A percentile compares a stretch with the other conserved stretches of the same genome.
These are phyloP conservation scores for Serendipita sp. DNA, from an alignment of 768 basidiomycete species.

Conservation along the genomic window DNA sequence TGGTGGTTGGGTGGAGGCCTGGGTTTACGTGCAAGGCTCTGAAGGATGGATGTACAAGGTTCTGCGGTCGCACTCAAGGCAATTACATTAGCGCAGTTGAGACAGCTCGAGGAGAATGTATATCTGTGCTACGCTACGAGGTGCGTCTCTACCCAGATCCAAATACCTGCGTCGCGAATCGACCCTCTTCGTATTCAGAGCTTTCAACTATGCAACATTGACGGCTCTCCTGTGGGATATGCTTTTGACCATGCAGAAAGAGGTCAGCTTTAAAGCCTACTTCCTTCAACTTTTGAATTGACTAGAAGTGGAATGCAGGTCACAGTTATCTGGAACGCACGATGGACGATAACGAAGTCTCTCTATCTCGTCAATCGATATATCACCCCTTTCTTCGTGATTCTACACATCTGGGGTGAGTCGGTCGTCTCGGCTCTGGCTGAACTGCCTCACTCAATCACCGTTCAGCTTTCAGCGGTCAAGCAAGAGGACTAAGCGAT, in stretches of 20 bases:
- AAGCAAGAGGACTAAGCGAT: not conserved
- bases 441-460: not conserved
- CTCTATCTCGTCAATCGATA: not conserved
- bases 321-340: not conserved
- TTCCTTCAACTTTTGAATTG: not conserved
- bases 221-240: not conserved
- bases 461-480: not conserved
- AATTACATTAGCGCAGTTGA: no score
- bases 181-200: not conserved
- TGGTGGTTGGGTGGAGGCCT: no score
- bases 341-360: not conserved
- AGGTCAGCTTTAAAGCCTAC: not conserved
- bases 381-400: not conserved
- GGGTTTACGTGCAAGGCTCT: no score
- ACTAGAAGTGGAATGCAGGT: not conserved
- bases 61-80: no score
- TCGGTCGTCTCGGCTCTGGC: not conserved
- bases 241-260: not conserved
- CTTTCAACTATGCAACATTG: not conserved
- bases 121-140: no score
- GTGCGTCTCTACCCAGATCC: no score
- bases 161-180: not conserved
- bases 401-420: not conserved
- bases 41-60: no score
- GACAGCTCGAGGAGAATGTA: no score